Percentiles rank a stretch among this genome's conserved stretches.
phyloP scores from a whole-genome alignment of 2,329 filamentous ascomycete genomes.

The Aspergillus costaricaensis region DNA sequence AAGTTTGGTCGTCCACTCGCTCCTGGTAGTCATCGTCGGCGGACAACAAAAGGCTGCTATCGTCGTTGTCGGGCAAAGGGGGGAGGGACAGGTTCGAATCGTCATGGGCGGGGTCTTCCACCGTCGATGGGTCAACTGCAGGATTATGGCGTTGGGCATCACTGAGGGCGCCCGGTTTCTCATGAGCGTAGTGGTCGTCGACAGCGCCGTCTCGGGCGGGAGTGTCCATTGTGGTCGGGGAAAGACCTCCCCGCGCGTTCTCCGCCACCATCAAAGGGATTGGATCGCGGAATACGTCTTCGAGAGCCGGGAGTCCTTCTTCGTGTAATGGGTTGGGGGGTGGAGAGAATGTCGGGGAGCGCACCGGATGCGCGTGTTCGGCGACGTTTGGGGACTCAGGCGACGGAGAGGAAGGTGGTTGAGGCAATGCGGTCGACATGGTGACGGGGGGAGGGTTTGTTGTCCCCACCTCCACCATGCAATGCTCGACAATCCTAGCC shows the following conservation, averaged over 20 bases:
- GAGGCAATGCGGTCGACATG: conserved; percentile 34
- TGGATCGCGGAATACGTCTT: conserved; percentile 31
- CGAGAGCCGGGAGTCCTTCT: conserved; percentile 28
- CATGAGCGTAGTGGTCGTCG: conserved; percentile 18
- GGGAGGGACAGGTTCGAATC: conserved; percentile 32
- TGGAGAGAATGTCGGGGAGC: conserved; percentile 28
- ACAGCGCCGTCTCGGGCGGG: conserved; percentile 18
- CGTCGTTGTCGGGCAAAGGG: conserved; percentile 37
- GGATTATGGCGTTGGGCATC: conserved; percentile 20
- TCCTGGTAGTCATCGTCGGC: conserved; percentile 38
- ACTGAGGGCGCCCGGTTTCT: conserved; percentile 19
- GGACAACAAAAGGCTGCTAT: conserved; percentile 35
- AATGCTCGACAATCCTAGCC: background rate
- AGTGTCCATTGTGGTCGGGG: conserved; percentile 25
- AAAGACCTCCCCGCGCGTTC: conserved; percentile 28
- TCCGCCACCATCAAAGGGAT: conserved; percentile 35
- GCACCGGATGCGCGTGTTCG: conserved; percentile 24
- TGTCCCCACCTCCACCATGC: conserved; percentile 26
- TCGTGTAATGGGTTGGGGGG: conserved; percentile 39
- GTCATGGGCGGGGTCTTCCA: conserved; percentile 26
- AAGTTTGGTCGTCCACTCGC: conserved; percentile 41
- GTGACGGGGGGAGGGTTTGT: conserved; percentile 32
- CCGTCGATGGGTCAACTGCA: conserved; percentile 13
- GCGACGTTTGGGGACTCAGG: conserved; percentile 25
- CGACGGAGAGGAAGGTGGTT: conserved; percentile 15